phyloP scores from a whole-genome alignment of 192 early-diverging fungal species.

The Podochytrium sp. region DNA sequence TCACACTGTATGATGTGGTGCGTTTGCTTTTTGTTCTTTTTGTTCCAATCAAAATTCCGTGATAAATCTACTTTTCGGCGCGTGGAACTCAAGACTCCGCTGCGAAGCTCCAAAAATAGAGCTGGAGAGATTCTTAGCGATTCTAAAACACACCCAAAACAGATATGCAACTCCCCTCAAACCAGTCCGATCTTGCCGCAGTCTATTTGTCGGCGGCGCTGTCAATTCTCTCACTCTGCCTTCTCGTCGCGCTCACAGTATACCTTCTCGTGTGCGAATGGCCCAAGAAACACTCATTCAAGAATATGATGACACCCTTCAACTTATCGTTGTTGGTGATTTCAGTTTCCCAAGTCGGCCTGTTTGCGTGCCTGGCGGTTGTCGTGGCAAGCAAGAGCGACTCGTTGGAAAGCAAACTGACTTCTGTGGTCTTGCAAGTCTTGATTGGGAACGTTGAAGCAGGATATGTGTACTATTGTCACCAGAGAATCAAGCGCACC shows the following conservation, averaged over 20 bases:
- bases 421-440: background rate
- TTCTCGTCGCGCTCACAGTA: background rate
- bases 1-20: no score
- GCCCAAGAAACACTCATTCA: background rate
- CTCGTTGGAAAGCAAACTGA: background rate
- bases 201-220: background rate
- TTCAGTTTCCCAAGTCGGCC: background rate
- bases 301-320: constrained; percentile 15
- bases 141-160: background rate
- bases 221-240: background rate
- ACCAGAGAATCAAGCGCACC: constrained; percentile 10
- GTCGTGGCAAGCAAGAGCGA: background rate
- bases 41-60: no score
- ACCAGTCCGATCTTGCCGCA: background rate
- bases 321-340: constrained; percentile 6
- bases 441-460: background rate
- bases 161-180: background rate
- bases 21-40: background rate
- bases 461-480: background rate
- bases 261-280: background rate
- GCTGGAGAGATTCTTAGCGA: background rate
- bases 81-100: no score
- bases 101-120: constrained; percentile 51
- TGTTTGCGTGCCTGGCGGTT: constrained; percentile 3
- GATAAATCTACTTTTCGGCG: no score